phyloP scores from a whole-genome alignment of 176 grass and related monocot species.

The Puya raimondii region DNA sequence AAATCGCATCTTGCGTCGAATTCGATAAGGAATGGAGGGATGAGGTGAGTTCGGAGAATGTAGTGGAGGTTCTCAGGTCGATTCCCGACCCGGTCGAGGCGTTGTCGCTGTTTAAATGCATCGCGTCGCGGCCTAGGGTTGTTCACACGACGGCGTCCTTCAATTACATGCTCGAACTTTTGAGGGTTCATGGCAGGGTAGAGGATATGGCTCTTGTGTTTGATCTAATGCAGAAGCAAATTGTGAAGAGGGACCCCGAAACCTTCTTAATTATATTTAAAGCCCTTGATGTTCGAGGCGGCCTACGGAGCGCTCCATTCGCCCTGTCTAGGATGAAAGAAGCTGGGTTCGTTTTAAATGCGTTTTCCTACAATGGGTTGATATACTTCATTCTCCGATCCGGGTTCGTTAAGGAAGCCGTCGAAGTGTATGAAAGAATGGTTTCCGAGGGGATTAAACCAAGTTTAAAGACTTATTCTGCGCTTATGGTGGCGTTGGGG shows the following conservation, averaged over 20 bases:
- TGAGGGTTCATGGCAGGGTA: slow-evolving; percentile 47
- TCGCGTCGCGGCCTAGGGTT: slow-evolving; percentile 31
- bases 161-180: slow-evolving; percentile 90
- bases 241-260: slow-evolving; percentile 44
- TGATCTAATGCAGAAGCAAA: slow-evolving; percentile 85
- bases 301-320: slow-evolving; percentile 49
- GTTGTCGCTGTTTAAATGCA: slow-evolving; percentile 49
- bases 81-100: slow-evolving; percentile 38
- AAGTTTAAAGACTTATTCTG: slow-evolving; percentile 73
- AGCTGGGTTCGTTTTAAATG: slow-evolving; percentile 46
- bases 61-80: slow-evolving; percentile 44
- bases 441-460: slow-evolving; percentile 31
- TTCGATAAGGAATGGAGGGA: neutral
- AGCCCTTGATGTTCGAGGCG: slow-evolving; percentile 42
- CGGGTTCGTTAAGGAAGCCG: slow-evolving; percentile 43
- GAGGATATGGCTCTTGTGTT: slow-evolving; percentile 78
- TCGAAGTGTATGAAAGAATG: slow-evolving; percentile 63
- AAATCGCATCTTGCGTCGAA: slow-evolving; percentile 2
- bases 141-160: slow-evolving; percentile 75
- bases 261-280: slow-evolving; percentile 69
- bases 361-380: slow-evolving; percentile 70
- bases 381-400: slow-evolving; percentile 78
- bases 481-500: slow-evolving; percentile 65
- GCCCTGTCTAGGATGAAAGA: slow-evolving; percentile 57
- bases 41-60: slow-evolving; percentile 27